Percentiles rank a stretch among this genome's conserved stretches.
These are phyloP conservation scores for Pleurotus citrinopileatus DNA, from an alignment of 768 basidiomycete species.

Conservation along the genomic window DNA sequence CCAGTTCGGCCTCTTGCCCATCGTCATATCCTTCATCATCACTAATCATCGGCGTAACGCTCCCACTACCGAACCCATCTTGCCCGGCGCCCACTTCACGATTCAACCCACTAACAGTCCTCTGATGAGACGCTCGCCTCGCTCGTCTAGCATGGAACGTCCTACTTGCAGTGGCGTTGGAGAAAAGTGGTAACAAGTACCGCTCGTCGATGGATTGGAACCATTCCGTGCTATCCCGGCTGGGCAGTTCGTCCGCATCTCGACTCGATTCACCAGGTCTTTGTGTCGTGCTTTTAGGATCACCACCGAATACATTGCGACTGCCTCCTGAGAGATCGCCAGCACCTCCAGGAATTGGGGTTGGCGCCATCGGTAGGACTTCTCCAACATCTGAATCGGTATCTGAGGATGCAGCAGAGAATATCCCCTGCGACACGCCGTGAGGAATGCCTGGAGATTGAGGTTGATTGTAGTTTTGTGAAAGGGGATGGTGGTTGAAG, in stretches of 20 bases:
- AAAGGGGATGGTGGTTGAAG: slow-evolving; percentile 58
- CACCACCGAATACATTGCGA: slow-evolving; percentile 15
- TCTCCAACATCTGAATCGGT: slow-evolving; percentile 72
- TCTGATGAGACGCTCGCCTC: slow-evolving; percentile 39
- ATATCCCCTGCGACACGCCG: slow-evolving; percentile 33
- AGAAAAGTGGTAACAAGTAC: slow-evolving; percentile 90
- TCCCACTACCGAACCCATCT: slow-evolving; percentile 36
- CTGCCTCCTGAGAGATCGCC: slow-evolving; percentile 21
- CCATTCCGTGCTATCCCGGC: slow-evolving; percentile 53
- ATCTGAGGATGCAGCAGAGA: slow-evolving; percentile 75
- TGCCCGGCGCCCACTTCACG: slow-evolving; percentile 13
- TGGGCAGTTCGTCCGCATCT: slow-evolving; percentile 58
- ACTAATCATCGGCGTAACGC: slow-evolving; percentile 36
- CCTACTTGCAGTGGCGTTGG: slow-evolving; percentile 85
- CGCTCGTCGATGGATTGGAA: slow-evolving; percentile 95
- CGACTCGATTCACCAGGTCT: slow-evolving; percentile 13
- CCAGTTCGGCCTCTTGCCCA: slow-evolving; percentile 43
- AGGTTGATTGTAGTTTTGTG: slow-evolving; percentile 18
- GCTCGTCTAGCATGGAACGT: slow-evolving; percentile 80
- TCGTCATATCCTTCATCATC: slow-evolving; percentile 36
- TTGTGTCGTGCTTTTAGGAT: slow-evolving; percentile 12
- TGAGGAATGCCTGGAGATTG: slow-evolving; percentile 17
- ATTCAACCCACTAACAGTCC: slow-evolving; percentile 16
- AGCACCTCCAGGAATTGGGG: slow-evolving; percentile 25
- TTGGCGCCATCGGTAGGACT: slow-evolving; percentile 72